These are phyloP conservation scores for Fusarium newnesense DNA, from an alignment of 2,329 filamentous ascomycete species.

Conservation along the genomic window DNA sequence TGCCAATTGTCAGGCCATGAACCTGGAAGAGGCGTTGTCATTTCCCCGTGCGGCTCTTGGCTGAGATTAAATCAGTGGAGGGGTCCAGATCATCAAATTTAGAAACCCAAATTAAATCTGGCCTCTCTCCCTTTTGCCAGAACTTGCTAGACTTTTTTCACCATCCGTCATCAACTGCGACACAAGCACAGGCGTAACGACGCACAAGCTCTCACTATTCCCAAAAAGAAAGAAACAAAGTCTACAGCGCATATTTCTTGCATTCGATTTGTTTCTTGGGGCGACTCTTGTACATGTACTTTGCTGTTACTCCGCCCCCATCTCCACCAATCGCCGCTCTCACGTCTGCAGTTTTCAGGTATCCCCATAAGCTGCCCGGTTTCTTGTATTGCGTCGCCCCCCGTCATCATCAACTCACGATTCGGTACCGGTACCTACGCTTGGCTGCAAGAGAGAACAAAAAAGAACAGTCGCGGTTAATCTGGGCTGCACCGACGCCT, in stretches of 20 bases:
- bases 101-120: slow-evolving; percentile 40
- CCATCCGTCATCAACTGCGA: slow-evolving; percentile 7
- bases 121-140: slow-evolving; percentile 22
- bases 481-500: slow-evolving; percentile 31
- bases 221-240: not conserved
- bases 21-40: slow-evolving; percentile 30
- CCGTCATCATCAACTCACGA: slow-evolving; percentile 21
- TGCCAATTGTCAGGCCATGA: slow-evolving; percentile 39
- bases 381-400: slow-evolving; percentile 29
- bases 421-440: slow-evolving; percentile 8
- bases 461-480: not conserved
- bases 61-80: slow-evolving; percentile 27
- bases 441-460: slow-evolving; percentile 8
- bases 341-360: slow-evolving; percentile 18
- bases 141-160: slow-evolving; percentile 7
- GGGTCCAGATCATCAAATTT: slow-evolving; percentile 31
- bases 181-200: not conserved
- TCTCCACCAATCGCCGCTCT: slow-evolving; percentile 34
- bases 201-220: slow-evolving; percentile 9
- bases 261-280: slow-evolving; percentile 31
- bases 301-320: slow-evolving; percentile 27
- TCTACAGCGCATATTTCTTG: slow-evolving; percentile 22
- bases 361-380: slow-evolving; percentile 26
- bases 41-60: slow-evolving; percentile 34
- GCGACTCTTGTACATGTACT: slow-evolving; percentile 28